Evolutionary conservation across 2,329 filamentous ascomycete genomes (phyloP), one percentile per base, ranked within the genome.

Genomic region (Xylariaceae sp.): DNA sequence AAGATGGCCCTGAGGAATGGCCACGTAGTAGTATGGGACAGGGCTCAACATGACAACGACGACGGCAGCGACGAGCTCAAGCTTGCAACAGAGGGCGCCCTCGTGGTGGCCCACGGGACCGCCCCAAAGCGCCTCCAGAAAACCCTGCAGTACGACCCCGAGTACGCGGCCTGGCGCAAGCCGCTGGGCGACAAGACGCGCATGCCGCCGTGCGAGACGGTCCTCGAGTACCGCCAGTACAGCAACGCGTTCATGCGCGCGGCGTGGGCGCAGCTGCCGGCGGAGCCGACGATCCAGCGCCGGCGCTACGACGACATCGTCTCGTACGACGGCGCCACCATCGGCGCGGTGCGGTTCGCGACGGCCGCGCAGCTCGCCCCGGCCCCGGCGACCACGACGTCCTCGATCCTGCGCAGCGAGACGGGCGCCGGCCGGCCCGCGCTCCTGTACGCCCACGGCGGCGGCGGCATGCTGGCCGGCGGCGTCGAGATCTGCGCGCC

Each of bases 371-470:
- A 65, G 36, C 50, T 50, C 16, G 24, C 33, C 11, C 50, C 42
- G n/a, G 42, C 35, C 20, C 15, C 50, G 6, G 16, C 42, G 33
- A 33, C 10, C 15, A 23, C 20, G 10, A 36, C 32, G 15, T 49
- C 39, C 10, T 15, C 39, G 4, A 45, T 44, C 3, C 27, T 50
- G 7, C 57, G 48, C 40, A 32, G 40, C 48, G 48, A 50, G 33
- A 6, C 6, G 18, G 40, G 48, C 16, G 40, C 24, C 1, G 39
- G 39, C 1, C 5, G 39, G 11, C 64, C 69, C 4, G 72, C 70
- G 4, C 59, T 75, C 6, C 44, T 72, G 8, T 70, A 74, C 49
- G 52, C 70, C 21, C 75, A 78, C 53, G 75, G 75, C 24, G 76
- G 75, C 24, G 76, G 76, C 16, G 75, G 75, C 29, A 71, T 72